Evolutionary conservation across 2,329 filamentous ascomycete species (phyloP), one percentile per base, ranked within the genome.

Genomic region (Aspergillus phoenicis): DNA sequence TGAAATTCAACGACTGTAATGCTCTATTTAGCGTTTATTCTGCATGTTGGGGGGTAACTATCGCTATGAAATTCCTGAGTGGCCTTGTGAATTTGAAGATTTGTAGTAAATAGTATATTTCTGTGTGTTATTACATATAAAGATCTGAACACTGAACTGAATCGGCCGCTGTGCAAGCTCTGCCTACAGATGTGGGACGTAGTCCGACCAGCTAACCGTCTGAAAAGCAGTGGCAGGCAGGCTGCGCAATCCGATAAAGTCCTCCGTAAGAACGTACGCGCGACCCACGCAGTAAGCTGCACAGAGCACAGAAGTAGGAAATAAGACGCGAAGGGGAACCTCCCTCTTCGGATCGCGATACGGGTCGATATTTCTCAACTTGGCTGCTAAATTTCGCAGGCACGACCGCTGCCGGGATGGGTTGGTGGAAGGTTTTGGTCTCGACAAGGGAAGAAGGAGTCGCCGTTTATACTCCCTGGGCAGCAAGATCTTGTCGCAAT

Each of bases 181-280:
- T 36, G 28, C 5, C 4, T 11, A n/a, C 11, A 54, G 22, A 28
- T 54, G 52, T 3, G 52, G 52, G 11, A 55, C 52, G 13, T 55
- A 55, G 28, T 30, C 52, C 3, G 38, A 43, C 52, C 52, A 55
- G 28, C 52, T 43, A n/a, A 55, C 52, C 2, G 52, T 55, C 13
- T 45, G 8, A 20, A 43, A 55, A 4, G 52, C 52, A 28, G 15
- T 43, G 38, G 38, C 52, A 22, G 52, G 52, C 52, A 55, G 15
- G 8, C 38, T 43, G 15, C 38, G 52, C 22, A 55, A 10, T 22
- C 38, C 52, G 8, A 55, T 33, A 20, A 43, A 55, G 20, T 55
- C 52, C n/a, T 55, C 39, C 13, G 41, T 22, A 2, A 55, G 17
- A 7, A 55, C 30, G 28, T 45, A 55, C 4, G 22, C 24, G 5